Evolutionary conservation across 208 protist genomes (phyloP), one percentile per base, ranked within the genome.

Genomic region (Plasmodiophora brassicae): DNA sequence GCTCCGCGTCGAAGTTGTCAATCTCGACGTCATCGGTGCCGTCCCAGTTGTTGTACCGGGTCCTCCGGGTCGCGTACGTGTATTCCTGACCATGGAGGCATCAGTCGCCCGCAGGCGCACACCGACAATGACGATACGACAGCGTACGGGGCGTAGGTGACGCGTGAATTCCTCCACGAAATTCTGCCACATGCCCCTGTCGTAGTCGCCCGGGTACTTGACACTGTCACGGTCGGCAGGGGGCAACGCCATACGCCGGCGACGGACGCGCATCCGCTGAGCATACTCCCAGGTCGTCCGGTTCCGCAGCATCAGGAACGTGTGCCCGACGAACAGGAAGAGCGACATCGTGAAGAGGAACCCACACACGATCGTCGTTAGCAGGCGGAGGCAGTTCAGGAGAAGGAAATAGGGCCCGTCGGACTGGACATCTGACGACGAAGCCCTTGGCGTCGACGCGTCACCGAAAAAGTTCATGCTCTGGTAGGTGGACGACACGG

Each of bases 21-120:
- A 78, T 78, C n/a, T 78, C 65, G 14, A 78, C 65, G 65, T 78
- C 65, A 32, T 78, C 65, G 41, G 65, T 78, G 5, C n/a, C 65
- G n/a, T 32, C 65, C 65, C 65, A 78, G 65, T n/a, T 32, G n/a
- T 78, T 78, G n/a, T 78, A 38, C 65, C 65, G 5, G 32, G 41
- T 5, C 65, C 65, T 5, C n/a, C 65, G 32, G 14, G 65, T 78
- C 32, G 65, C 65, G 65, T 36, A 78, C n/a, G 41, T n/a, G 41
- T 44, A 78, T 38, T 78, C 65, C 65, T 78, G n/a, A n/a, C n/a
- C n/a, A 32, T 32, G 20, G 65, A 78, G 41, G 5, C n/a, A 14
- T 5, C 5, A 32, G 5, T 36, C 65, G 41, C 20, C 41, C 14
- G 65, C 32, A 5, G n/a, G 14, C 32, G 20, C 32, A 36, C 41